Conservation (phyloP, 202 grass and related monocot species). For the Panicum hallii region DNA sequence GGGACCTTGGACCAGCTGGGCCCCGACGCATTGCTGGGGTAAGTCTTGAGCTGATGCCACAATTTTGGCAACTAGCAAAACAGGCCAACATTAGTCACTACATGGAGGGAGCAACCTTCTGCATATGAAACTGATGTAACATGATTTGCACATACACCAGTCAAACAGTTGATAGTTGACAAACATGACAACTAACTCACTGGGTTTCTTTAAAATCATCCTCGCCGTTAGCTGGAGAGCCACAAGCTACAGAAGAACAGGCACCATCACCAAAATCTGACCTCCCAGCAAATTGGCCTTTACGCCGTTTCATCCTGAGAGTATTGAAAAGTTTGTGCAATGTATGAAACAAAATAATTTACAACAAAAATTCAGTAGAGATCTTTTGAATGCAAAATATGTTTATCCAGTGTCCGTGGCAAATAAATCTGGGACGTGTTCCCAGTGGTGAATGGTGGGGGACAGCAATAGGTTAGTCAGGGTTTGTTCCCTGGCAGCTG, state of each 20-base stretch:
- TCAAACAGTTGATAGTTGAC: not conserved
- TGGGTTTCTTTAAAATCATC: conserved; percentile 58
- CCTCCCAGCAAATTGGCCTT: conserved; percentile 75
- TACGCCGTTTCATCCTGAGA: conserved; percentile 72
- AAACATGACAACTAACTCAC: conserved; percentile 58
- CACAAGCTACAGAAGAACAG: conserved; percentile 51
- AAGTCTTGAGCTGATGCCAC: conserved; percentile 63
- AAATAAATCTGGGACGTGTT: conserved; percentile 22
- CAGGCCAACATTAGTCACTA: conserved; percentile 40
- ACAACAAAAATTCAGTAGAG: not conserved
- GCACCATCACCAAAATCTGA: conserved; percentile 56
- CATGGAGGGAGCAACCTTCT: conserved; percentile 31
- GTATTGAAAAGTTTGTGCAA: conserved; percentile 18
- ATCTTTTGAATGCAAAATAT: conserved; percentile 22
- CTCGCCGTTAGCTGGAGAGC: conserved; percentile 39
- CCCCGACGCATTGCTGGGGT: conserved; percentile 78
- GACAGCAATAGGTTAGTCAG: not conserved
- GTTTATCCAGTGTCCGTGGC: conserved; percentile 13
- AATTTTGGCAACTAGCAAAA: conserved; percentile 70
- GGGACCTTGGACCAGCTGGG: conserved; percentile 72
- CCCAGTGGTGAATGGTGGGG: not conserved
- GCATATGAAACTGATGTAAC: conserved; percentile 30
- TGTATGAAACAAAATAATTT: conserved; percentile 27
- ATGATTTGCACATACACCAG: conserved; percentile 30
- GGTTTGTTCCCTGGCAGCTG: conserved; percentile 16